Base-by-base conservation (phyloP, 2,329 filamentous ascomycete species). In the Botrytis aclada region DNA sequence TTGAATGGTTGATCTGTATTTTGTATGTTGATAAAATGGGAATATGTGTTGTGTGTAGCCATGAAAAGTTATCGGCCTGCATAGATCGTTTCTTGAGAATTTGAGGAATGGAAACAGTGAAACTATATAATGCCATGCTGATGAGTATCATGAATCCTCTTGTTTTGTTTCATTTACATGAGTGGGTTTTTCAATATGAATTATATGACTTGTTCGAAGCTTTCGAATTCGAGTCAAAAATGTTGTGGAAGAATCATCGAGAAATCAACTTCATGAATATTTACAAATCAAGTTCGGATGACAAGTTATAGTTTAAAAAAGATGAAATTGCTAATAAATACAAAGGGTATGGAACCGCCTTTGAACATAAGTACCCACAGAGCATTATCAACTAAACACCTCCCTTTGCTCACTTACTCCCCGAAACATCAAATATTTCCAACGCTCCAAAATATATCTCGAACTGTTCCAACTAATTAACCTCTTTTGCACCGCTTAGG, bases 361-460 rank as follows among this genome's bases (percentile, higher is more conserved):
- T 5, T 29, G 4, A 56, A 56, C n/a, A 56, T 29, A 29, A 16
- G 0, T 56, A 29, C 10, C 12, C 12, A n/a, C 51, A 9, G n/a
- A 18, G 51, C 6, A 5, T 0, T 18, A 29, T 29, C 6, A 56
- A 29, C 1, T 29, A 56, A 5, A 18, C 6, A 18, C 12, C 51
- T 7, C n/a, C n/a, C 14, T 51, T 34, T 8, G 18, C 10, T 8
- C 20, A n/a, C 6, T 20, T 16, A n/a, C 25, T 1, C 0, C 9
- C 22, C 4, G 2, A 16, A 66, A 20, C n/a, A 51, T 14, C 14
- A 66, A 6, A 51, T 25, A 51, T n/a, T 1, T 51, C 8, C 22
- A 37, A n/a, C 22, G n/a, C 2, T n/a, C 22, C n/a, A 20, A 22
- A 29, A 25, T 2, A 16, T 2, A 8, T 51, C 41, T 39, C 32